These are phyloP conservation scores for Lunularia cruciata DNA, from an alignment of 225 moss, liverwort and hornwort genomes.

Conservation along the genomic window DNA sequence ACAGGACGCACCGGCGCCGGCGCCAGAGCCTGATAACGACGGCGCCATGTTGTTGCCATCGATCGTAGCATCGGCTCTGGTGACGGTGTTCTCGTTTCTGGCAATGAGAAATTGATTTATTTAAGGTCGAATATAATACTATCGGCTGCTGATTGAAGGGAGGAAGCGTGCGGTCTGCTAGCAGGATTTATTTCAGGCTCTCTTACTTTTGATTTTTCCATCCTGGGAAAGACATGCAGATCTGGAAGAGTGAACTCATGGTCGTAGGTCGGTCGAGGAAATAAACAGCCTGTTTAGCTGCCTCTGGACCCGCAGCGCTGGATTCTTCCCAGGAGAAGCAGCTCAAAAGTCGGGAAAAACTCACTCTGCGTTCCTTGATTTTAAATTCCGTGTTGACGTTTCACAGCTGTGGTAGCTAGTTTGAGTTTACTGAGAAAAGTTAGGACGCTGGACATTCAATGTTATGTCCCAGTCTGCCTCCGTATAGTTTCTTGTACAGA, in stretches of 20 bases:
- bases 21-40: background rate
- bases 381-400: constrained; percentile 5
- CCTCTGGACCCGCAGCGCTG: constrained; percentile 2
- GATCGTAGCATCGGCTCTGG: background rate
- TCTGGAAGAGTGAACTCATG: constrained; percentile 1
- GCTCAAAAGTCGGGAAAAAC: constrained; percentile 1
- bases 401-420: constrained; percentile 14
- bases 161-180: constrained; percentile 9
- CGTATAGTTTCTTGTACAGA: constrained; percentile 20
- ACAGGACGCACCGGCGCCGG: constrained; percentile 4
- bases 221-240: constrained; percentile 5
- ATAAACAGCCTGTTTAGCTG: constrained; percentile 5
- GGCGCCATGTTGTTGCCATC: background rate
- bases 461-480: constrained; percentile 4
- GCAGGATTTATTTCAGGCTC: constrained; percentile 19
- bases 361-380: constrained; percentile 8
- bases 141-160: constrained; percentile 1
- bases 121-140: background rate
- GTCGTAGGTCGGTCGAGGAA: background rate
- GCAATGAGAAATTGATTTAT: constrained; percentile 7
- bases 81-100: constrained; percentile 4
- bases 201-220: constrained; percentile 13
- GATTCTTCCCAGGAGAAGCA: constrained; percentile 10
- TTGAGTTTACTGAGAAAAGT: constrained; percentile 16
- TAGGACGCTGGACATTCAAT: constrained; percentile 8